Base-by-base conservation (phyloP, 345 rosid species). In the Pseudoturritis turrita region DNA sequence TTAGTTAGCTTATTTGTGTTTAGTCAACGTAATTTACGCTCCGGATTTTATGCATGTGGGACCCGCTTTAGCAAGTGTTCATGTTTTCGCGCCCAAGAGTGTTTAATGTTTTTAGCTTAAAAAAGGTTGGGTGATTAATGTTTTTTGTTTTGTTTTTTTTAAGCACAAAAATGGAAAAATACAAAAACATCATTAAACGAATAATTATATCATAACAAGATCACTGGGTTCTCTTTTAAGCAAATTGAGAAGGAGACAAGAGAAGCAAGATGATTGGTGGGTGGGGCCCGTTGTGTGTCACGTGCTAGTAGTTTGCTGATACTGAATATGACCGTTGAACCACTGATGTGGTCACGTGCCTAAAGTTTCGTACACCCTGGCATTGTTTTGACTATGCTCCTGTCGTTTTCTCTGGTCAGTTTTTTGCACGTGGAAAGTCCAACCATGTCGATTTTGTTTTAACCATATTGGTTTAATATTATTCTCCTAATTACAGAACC, bases 281-380 rank as follows among this genome's bases (percentile, higher is more conserved):
- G 65, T 46, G 65, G 79, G 79, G 53, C 35, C 71, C 4, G 41
- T 10, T 69, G 15, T 26, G 5, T 14, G 71, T 76, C 79, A 76
- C 79, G 79, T 76, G 79, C 26, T 23, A 7, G 39, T 39, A 63
- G 47, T 68, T 61, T 9, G 57, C 62, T 54, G 52, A 44, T 36
- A 23, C 53, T 54, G 75, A 76, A 70, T 69, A 62, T 46, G 75
- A 69, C 79, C 79, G 79, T 76, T 70, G 71, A 76, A 65, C 66
- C 59, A 62, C 61, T 76, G 69, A 39, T 63, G 71, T 31, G 31
- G 31, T 70, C 75, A 70, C 75, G 79, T 70, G 71, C 54, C 65
- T 54, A 17, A 3, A 23, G 64, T 58, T 4, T 44, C 11, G 44
- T 53, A 74, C 74, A 75, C 40, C 55, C 69, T 68, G 69, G 56